Evolutionary conservation across 2,329 filamentous ascomycete genomes (phyloP), one percentile per base, ranked within the genome.

Genomic region (Plenodomus tracheiphilus): DNA sequence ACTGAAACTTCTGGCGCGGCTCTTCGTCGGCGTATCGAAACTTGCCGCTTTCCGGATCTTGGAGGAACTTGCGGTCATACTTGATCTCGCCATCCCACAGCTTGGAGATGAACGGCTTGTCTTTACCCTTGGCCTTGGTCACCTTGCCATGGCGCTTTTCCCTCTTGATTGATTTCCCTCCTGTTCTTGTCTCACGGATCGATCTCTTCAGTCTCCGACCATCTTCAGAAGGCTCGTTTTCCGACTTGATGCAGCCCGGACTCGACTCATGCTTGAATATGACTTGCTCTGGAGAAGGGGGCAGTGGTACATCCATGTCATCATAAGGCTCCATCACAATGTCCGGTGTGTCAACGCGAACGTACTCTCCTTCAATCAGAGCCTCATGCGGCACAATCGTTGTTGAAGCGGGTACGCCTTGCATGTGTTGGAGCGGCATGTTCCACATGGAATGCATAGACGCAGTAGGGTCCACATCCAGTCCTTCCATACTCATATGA

Each of bases 161-260:
- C 35, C 58, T 64, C 35, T 58, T 64, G 5, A 65, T 53, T 4
- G 58, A 49, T 41, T 66, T 68, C 13, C 61, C 53, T 10, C 65
- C 63, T 28, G 58, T 66, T 2, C 60, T 53, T 18, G 62, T 61
- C 4, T 60, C 50, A 40, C 58, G 53, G 15, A 68, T 64, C n/a
- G 56, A 60, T 10, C 56, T 43, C 28, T 39, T 58, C 37, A 56
- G 43, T 41, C 47, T 45, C 21, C 39, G 37, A 28, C 47, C 50
- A 35, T 48, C 52, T 6, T 59, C 55, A 9, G 61, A 57, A 17
- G 43, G 34, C 13, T 62, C 56, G 8, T 52, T 45, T 13, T 68
- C 59, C n/a, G 58, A 55, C 42, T 65, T 63, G n/a, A 66, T 46
- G n/a, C 46, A 45, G n/a, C 50, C 34, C 16, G 54, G 50, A n/a